Base-by-base conservation (phyloP, 257 asterid genomes). In the Solanum boliviense region DNA sequence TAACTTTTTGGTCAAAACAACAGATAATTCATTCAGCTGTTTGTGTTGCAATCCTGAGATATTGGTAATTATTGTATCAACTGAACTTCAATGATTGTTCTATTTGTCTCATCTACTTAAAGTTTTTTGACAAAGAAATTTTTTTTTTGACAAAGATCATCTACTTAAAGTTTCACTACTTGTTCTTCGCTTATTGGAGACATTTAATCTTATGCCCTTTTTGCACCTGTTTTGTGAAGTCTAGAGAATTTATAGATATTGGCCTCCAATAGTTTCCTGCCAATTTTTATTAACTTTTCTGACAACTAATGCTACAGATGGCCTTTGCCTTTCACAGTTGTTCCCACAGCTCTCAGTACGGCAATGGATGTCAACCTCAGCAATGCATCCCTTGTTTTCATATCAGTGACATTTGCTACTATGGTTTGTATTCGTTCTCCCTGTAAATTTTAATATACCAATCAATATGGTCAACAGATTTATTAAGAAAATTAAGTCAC, bases 331-430 rank as follows among this genome's bases (percentile, higher is more conserved):
- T 96, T 95, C 95, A 93, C 99, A 97, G 99, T 97, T 94, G 99
- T 97, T 91, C 99, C 99, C 46, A 96, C 96, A 87, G 98, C 98
- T 89, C 97, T 97, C 91, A 89, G 98, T 94, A 97, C 99, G 56
- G 99, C 99, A 75, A 92, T 97, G 99, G 99, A 97, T 92, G 89
- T 97, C 87, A 97, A 97, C 92, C 94, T 97, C 92, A 97, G 99
- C 95, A 97, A 97, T 85, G 98, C 90, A 27, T 97, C 99, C 85
- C 95, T 97, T 89, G 99, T 97, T 91, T 97, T 96, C 96, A 94
- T 97, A 93, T 94, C 99, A 29, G 99, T 97, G 86, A 97, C 99
- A 88, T 97, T 96, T 89, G 99, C 99, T 88, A 97, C 99, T 29
- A 97, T 97, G 99, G 99, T 97, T 84, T 68, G 98, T 95, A 92